phyloP scores from a whole-genome alignment of 2,329 filamentous ascomycete species.

The Fusarium tjaetaba region DNA sequence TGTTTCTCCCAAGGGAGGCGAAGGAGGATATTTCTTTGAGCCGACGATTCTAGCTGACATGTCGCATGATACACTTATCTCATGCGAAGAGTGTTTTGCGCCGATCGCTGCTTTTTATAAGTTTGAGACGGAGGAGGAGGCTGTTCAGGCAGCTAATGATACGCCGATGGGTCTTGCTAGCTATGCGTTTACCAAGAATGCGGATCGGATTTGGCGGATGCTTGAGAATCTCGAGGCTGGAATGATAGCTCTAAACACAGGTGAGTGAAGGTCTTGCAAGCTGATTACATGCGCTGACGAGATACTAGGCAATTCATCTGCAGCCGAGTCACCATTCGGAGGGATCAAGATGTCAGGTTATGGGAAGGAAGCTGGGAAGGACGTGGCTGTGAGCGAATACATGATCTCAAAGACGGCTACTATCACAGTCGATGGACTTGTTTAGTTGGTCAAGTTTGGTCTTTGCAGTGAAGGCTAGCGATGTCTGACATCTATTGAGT shows the following conservation, averaged over 20 bases:
- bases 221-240: slow-evolving; percentile 33
- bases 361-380: slow-evolving; percentile 50
- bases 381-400: slow-evolving; percentile 55
- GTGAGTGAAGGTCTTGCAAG: not conserved
- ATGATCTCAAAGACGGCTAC: slow-evolving; percentile 52
- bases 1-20: not conserved
- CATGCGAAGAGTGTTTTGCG: slow-evolving; percentile 28
- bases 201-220: slow-evolving; percentile 12
- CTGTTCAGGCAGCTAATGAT: slow-evolving; percentile 17
- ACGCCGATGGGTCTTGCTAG: slow-evolving; percentile 23
- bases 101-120: slow-evolving; percentile 23
- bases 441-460: not conserved
- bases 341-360: slow-evolving; percentile 33
- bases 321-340: slow-evolving; percentile 51
- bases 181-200: slow-evolving; percentile 30
- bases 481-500: too few relatives aligned
- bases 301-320: slow-evolving; percentile 38
- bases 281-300: not conserved
- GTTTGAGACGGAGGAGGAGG: slow-evolving; percentile 32
- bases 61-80: slow-evolving; percentile 1
- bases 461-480: not conserved
- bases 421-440: not conserved
- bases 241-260: slow-evolving; percentile 30
- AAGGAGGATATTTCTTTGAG: slow-evolving; percentile 26
- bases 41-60: slow-evolving; percentile 26